Evolutionary conservation across 2,329 filamentous ascomycete species (phyloP), one percentile per base, ranked within the genome.

Genomic region (Colletotrichum lupini): DNA sequence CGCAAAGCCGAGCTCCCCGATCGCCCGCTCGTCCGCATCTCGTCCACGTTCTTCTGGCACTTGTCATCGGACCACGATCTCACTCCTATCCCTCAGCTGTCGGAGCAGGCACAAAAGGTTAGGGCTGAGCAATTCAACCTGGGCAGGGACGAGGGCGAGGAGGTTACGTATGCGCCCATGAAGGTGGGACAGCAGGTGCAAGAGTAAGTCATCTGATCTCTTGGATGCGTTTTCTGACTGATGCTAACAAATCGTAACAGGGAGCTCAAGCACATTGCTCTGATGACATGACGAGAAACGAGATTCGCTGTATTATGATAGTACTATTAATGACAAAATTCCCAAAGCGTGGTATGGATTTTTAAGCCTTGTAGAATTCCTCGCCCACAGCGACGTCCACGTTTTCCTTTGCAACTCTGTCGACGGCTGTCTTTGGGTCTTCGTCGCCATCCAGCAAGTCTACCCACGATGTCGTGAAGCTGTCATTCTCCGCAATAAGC

Each of bases 31-130:
- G 79, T 91, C 19, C 84, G 89, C 61, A 91, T 91, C 78, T 90
- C 88, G 46, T 90, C 87, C 61, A 91, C 89, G 3, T 84, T 91
- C 69, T 91, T 91, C 82, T 91, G 88, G 87, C 89, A 91, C 66
- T 81, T 91, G 30, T 85, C 84, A 55, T 90, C 87, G 22, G 89
- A 91, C 76, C 86, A 86, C 69, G 88, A 91, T 68, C 80, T 91
- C 7, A 80, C 77, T 3, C 90, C 90, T 1, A 83, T 91, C 55
- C 85, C 87, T 1, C 79, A 79, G 65, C 82, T 90, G 49, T 84
- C 80, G 1, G 84, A 85, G 56, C 81, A 81, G 75, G 88, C 89
- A 5, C 80, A 76, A 61, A 77, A 77, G 55, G 80, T 90, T 3
- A 81, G 87, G 49, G 83, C 81, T 2, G 82, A 85, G 77, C 86